A percentile compares a stretch with the other conserved stretches of the same genome.
These are phyloP conservation scores for Aspergillus sp. DNA, from an alignment of 2,329 filamentous ascomycete species.

Conservation along the genomic window DNA sequence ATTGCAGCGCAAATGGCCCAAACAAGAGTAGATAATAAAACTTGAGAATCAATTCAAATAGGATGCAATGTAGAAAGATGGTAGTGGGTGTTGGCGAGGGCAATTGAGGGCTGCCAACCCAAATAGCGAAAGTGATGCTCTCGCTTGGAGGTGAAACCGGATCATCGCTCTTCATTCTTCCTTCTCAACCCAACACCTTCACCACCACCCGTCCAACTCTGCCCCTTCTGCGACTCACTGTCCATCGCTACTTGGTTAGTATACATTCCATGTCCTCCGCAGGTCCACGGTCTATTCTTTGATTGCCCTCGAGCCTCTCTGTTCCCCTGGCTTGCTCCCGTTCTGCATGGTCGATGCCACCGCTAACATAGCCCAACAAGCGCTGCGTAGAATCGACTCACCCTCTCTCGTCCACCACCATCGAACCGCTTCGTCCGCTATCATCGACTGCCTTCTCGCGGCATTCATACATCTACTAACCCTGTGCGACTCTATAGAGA, in stretches of 20 bases:
- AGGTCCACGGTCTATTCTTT: neutral
- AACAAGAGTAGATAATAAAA: conserved; percentile 4
- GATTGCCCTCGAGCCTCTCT: conserved; percentile 3
- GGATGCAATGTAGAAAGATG: neutral
- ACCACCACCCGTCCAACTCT: conserved; percentile 3
- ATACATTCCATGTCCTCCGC: neutral
- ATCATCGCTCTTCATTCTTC: conserved; percentile 17
- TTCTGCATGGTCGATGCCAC: conserved; percentile 35
- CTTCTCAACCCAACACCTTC: conserved; percentile 16
- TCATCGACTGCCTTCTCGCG: conserved; percentile 23
- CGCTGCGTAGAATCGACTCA: conserved; percentile 36
- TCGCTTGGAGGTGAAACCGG: conserved; percentile 45
- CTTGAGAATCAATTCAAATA: conserved; percentile 1
- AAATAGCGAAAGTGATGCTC: conserved; percentile 17
- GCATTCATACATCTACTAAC: conserved; percentile 19
- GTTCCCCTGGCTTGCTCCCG: conserved; percentile 21
- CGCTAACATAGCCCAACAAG: conserved; percentile 40
- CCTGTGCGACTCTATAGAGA: conserved; percentile 33
- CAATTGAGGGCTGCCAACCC: conserved; percentile 20
- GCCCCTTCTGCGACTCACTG: conserved; percentile 6
- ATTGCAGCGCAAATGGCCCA: conserved; percentile 11
- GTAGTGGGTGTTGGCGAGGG: conserved; percentile 4
- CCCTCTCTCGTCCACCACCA: conserved; percentile 21
- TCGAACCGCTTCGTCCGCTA: conserved; percentile 21
- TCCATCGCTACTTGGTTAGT: conserved; percentile 15